These are phyloP conservation scores for Gossypium gossypioides DNA, from an alignment of 441 rosid species.

Conservation along the genomic window DNA sequence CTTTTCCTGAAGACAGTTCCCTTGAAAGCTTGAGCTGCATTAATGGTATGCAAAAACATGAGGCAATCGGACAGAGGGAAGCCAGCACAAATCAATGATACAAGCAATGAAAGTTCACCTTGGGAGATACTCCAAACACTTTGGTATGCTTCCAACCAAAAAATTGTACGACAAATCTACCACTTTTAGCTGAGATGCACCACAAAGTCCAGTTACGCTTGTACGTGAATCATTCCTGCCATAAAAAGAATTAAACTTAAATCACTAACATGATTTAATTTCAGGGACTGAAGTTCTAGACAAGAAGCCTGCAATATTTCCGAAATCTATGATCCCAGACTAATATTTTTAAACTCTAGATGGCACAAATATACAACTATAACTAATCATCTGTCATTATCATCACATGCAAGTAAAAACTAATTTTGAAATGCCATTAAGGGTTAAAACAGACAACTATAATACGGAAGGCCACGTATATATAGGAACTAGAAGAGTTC, in stretches of 20 bases:
- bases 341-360: neutral
- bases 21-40: slow-evolving; percentile 76
- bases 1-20: slow-evolving; percentile 70
- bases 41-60: slow-evolving; percentile 8
- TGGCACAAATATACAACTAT: neutral
- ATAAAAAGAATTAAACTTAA: slow-evolving; percentile 10
- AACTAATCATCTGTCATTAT: neutral
- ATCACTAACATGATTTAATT: neutral
- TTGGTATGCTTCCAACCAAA: slow-evolving; percentile 70
- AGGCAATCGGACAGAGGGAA: slow-evolving; percentile 6
- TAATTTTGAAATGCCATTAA: neutral
- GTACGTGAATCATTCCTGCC: slow-evolving; percentile 54
- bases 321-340: neutral
- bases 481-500: neutral
- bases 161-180: slow-evolving; percentile 81
- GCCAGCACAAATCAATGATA: slow-evolving; percentile 4
- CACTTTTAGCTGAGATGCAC: slow-evolving; percentile 54
- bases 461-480: neutral
- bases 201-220: slow-evolving; percentile 54
- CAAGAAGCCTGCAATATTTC: neutral
- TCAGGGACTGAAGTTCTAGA: neutral
- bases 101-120: slow-evolving; percentile 32
- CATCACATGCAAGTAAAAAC: neutral
- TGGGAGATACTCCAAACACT: slow-evolving; percentile 68
- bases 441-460: no score